phyloP scores from a whole-genome alignment of 306 rosid genomes.

The apple (Malus domestica) region ASM211411v1 NC_041798.1:27570001-27570500 shows the following conservation, averaged over 20 bases:
- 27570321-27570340: not conserved
- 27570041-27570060: not conserved
- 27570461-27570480: not conserved
- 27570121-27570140: not conserved
- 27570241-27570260: no score
- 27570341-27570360: no score
- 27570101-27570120: constrained; percentile 2
- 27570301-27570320: not conserved
- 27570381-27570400: no score
- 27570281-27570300: not conserved
- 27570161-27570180: constrained; percentile 14
- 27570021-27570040: not conserved
- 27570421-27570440: not conserved
- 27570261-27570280: not conserved
- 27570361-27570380: no score
- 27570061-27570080: not conserved
- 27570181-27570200: constrained; percentile 7
- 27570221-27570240: not conserved
- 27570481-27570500: constrained; percentile 32
- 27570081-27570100: not conserved
- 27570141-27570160: no score
- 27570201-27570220: constrained; percentile 1
- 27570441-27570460: not conserved
- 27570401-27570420: no score
- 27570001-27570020: not conserved